Conservation (phyloP, 2,329 filamentous ascomycete genomes). For the Verticillium nonalfalfae region DNA sequence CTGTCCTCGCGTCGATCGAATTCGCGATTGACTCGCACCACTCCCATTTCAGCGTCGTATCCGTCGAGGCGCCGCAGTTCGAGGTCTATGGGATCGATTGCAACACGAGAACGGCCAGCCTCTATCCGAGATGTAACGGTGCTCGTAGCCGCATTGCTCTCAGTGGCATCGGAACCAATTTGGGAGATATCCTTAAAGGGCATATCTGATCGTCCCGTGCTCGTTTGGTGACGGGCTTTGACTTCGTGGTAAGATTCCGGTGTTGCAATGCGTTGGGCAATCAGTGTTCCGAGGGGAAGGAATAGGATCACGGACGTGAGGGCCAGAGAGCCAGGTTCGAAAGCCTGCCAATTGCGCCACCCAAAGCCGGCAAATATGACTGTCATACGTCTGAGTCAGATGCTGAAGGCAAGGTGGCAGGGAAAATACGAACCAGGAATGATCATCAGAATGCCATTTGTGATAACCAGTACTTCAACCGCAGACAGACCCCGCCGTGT, state of each 20-base stretch:
- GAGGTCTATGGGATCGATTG: constrained; percentile 19
- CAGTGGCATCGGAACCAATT: constrained; percentile 4
- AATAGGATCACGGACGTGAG: constrained; percentile 43
- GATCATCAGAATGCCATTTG: constrained; percentile 50
- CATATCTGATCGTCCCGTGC: constrained; percentile 10
- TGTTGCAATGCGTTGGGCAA: constrained; percentile 38
- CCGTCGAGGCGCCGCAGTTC: constrained; percentile 22
- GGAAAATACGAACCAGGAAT: constrained; percentile 37
- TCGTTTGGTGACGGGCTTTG: constrained; percentile 7
- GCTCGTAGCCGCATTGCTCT: constrained; percentile 10
- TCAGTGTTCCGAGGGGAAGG: constrained; percentile 44
- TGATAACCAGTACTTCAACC: constrained; percentile 49
- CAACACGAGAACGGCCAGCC: constrained; percentile 10
- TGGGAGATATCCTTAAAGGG: constrained; percentile 8
- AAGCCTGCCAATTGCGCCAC: constrained; percentile 31
- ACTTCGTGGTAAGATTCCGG: constrained; percentile 11
- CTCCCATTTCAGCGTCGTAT: constrained; percentile 12
- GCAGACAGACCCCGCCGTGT: constrained; percentile 33
- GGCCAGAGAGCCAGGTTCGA: constrained; percentile 44
- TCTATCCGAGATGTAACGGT: constrained; percentile 19
- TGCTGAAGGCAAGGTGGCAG: not conserved
- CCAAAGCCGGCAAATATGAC: constrained; percentile 45
- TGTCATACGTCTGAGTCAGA: constrained; percentile 15
- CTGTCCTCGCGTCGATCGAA: constrained; percentile 24
- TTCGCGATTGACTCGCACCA: constrained; percentile 21